Base-by-base conservation (phyloP, 805 yeast species). In the Starmerella bacillaris region DNA sequence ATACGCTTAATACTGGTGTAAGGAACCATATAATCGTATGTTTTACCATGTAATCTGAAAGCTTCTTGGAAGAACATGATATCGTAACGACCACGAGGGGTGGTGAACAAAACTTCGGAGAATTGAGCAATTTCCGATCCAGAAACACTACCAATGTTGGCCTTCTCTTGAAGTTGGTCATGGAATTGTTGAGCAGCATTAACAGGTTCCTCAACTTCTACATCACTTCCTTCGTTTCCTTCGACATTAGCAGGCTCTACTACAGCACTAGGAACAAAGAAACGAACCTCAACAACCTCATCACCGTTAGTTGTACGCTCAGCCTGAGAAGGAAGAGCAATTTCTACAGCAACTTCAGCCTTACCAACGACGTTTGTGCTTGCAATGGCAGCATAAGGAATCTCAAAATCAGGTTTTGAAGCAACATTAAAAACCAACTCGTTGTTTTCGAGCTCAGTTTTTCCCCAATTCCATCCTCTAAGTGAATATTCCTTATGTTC, bases 391-490 rank as follows among this genome's bases (percentile, higher is more conserved):
- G 66, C 50, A 54, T 83, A 89, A 2, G 96, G 94, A 30, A 89
- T 60, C 58, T 89, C 98, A 55, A 86, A 86, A 9, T 76, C 70
- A 3, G 98, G 96, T 49, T 78, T 75, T 46, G 82, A 82, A 51
- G 78, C 78, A 17, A 84, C 74, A 38, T 74, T 72, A 58, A 89
- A 84, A 20, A 80, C 70, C 55, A 89, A 63, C 56, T 89, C 98
- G 48, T 82, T 79, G 55, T 94, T 70, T 16, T 92, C 94, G 53
- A 89, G 70, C 54, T 84, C 94, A 12, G 86, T 66, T 44, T 76
- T 73, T 36, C 99, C 99, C 98, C 98, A 89, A 58, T 89, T 89
- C 98, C 98, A 89, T 21, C 99, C 99, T 60, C 94, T 71, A 44
- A 89, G 61, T 4, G 94, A 78, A 57, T 89, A 98, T 49, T 86